Percentiles rank a stretch among this genome's conserved stretches.
Conservation (phyloP, 2,329 filamentous ascomycete species). For the Pseudogymnoascus sp. region DNA sequence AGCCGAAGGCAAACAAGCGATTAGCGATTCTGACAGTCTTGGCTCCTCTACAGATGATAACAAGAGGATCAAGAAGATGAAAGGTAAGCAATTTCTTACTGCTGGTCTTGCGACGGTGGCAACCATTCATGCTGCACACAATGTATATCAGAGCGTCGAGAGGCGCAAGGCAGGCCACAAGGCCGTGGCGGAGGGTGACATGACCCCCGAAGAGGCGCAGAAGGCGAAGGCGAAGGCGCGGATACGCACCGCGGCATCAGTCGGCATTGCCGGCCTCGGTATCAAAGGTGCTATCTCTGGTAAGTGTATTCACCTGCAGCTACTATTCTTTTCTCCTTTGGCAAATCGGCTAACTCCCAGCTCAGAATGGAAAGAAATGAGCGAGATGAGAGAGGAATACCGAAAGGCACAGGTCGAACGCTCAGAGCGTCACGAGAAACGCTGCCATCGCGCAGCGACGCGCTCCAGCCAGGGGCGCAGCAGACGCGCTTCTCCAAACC, state of each 20-base stretch:
- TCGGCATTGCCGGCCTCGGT: constrained; percentile 58
- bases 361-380: constrained; percentile 59
- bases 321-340: background rate
- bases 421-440: constrained; percentile 36
- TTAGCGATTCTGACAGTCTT: constrained; percentile 37
- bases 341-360: constrained; percentile 3
- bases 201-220: constrained; percentile 52
- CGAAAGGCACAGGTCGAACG: constrained; percentile 45
- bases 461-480: constrained; percentile 26
- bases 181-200: constrained; percentile 54
- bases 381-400: constrained; percentile 49
- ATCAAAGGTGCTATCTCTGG: constrained; percentile 52
- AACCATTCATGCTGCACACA: constrained; percentile 61
- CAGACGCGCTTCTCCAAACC: constrained; percentile 28
- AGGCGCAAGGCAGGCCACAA: constrained; percentile 52
- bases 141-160: constrained; percentile 54
- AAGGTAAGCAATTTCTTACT: constrained; percentile 57
- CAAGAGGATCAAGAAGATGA: constrained; percentile 52
- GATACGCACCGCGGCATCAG: constrained; percentile 55
- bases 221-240: constrained; percentile 56
- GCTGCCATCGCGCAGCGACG: constrained; percentile 31
- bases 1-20: constrained; percentile 23
- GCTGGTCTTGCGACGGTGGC: constrained; percentile 59
- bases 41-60: constrained; percentile 56
- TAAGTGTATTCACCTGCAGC: background rate